Conservation (phyloP, 2,329 filamentous ascomycete genomes). For the Aschersonia sp. region DNA sequence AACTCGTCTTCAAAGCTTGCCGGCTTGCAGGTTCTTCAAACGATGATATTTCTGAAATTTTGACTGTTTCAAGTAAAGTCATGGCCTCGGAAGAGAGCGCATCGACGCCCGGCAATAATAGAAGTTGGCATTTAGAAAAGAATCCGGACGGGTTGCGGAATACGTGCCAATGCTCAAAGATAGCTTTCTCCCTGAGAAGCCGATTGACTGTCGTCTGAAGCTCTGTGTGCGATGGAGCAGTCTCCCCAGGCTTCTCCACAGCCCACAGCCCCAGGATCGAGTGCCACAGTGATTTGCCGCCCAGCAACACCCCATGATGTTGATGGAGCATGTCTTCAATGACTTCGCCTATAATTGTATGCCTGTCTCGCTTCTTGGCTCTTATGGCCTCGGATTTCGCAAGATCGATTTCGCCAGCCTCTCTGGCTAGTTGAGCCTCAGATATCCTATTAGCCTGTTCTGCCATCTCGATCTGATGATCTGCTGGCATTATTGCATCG, state of each 20-base stretch:
- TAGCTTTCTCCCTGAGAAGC: conserved; percentile 19
- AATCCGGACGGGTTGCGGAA: conserved; percentile 26
- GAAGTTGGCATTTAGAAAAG: conserved; percentile 28
- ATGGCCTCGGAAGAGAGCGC: conserved; percentile 26
- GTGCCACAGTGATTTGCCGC: conserved; percentile 33
- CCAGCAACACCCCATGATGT: conserved; percentile 32
- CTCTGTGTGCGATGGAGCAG: conserved; percentile 24
- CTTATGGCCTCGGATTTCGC: neutral
- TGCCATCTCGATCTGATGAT: too few relatives aligned
- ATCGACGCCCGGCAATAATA: conserved; percentile 26
- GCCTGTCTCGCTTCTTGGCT: neutral
- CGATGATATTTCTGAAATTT: conserved; percentile 25
- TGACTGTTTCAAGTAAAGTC: conserved; percentile 30
- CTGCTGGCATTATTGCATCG: too few relatives aligned
- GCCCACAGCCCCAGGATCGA: conserved; percentile 30
- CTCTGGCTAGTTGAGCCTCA: neutral
- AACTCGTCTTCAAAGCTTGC: neutral
- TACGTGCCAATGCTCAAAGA: conserved; percentile 27
- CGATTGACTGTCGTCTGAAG: conserved; percentile 23
- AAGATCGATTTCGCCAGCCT: neutral
- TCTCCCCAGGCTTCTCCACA: conserved; percentile 21
- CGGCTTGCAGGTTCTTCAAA: neutral
- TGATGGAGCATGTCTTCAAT: conserved; percentile 15
- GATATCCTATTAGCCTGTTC: too few relatives aligned
- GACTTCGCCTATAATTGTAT: conserved; percentile 5